A percentile compares a stretch with the other conserved stretches of the same genome.
Evolutionary conservation across 371 early-diverging fungal species (phyloP).

Genomic region (Rhizopus delemar): DNA sequence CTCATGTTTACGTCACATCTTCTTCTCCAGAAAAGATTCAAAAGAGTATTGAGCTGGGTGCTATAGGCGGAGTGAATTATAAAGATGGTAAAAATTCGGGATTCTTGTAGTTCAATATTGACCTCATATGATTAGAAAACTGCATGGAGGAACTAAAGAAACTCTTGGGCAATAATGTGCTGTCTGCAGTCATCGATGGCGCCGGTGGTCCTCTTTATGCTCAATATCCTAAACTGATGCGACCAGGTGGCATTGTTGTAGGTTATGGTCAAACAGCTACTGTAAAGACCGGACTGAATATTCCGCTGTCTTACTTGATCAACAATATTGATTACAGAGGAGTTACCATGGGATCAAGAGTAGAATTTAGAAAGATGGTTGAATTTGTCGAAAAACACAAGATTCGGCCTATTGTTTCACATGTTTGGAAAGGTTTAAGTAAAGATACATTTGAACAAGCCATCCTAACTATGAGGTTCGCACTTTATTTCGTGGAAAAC

Average conservation of each 20-base stretch:
- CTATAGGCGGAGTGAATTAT: conserved; percentile 71
- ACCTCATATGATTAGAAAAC: conserved; percentile 12
- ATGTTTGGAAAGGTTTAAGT: conserved; percentile 56
- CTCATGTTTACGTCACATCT: conserved; percentile 74
- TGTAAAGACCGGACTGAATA: conserved; percentile 39
- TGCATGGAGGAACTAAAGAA: conserved; percentile 52
- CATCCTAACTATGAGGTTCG: conserved; percentile 55
- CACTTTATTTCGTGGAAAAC: too few relatives aligned
- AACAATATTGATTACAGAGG: conserved; percentile 63
- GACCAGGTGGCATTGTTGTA: conserved; percentile 58
- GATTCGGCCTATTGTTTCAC: conserved; percentile 63
- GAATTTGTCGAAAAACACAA: conserved; percentile 58
- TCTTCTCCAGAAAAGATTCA: conserved; percentile 64
- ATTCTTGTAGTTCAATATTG: too few relatives aligned
- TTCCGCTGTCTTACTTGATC: conserved; percentile 50
- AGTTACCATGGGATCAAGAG: conserved; percentile 68
- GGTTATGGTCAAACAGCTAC: conserved; percentile 65
- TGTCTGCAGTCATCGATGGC: conserved; percentile 71
- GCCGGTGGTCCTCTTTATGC: conserved; percentile 61
- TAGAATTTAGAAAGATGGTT: conserved; percentile 64
- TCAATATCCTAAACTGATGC: conserved; percentile 41
- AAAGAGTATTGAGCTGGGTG: conserved; percentile 64
- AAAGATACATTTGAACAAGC: conserved; percentile 48
- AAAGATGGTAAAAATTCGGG: conserved; percentile 35
- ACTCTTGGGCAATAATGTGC: conserved; percentile 32